Conservation (phyloP, 805 yeast species). For the Schizosaccharomyces pombe region DNA sequence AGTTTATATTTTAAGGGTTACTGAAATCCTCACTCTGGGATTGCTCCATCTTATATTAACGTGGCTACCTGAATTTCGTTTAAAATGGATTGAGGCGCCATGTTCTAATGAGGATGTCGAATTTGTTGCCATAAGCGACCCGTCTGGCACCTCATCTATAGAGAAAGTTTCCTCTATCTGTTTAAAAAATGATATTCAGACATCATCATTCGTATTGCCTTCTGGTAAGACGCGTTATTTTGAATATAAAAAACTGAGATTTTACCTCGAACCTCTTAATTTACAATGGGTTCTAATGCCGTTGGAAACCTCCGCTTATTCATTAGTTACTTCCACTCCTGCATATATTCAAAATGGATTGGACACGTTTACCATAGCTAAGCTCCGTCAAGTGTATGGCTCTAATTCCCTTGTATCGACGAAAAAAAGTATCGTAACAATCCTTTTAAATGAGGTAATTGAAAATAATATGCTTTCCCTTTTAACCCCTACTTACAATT, state of each 20-base stretch:
- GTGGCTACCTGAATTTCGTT: neutral
- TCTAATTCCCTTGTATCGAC: slow-evolving; percentile 49
- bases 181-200: no score
- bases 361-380: slow-evolving; percentile 40
- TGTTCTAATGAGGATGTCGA: neutral
- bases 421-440: slow-evolving; percentile 39
- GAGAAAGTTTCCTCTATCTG: no score
- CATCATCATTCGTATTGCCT: no score
- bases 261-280: neutral
- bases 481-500: neutral
- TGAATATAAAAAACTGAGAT: neutral
- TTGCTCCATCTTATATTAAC: neutral
- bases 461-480: neutral
- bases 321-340: neutral
- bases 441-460: slow-evolving; percentile 55
- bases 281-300: neutral
- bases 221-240: neutral
- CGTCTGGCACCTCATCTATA: no score
- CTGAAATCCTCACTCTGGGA: neutral
- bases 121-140: no score
- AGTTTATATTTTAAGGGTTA: neutral
- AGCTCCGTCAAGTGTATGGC: slow-evolving; percentile 54
- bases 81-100: neutral
- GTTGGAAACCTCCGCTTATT: neutral
- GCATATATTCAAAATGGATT: slow-evolving; percentile 35